These are phyloP conservation scores for Chlamydomonas urium DNA, from an alignment of 139 green algal genomes.

Conservation along the genomic window DNA sequence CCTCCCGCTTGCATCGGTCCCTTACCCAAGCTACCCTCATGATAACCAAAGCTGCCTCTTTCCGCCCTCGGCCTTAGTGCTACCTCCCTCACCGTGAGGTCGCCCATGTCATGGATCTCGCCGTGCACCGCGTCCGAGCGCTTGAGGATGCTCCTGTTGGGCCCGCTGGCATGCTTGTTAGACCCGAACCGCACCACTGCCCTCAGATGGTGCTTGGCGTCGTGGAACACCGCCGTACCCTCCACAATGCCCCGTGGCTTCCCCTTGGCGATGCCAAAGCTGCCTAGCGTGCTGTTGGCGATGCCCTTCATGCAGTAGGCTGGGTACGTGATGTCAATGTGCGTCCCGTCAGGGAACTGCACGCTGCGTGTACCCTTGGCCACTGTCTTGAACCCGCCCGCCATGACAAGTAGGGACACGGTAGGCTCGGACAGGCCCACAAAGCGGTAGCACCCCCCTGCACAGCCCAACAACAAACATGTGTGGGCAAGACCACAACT, in stretches of 20 bases:
- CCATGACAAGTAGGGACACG: constrained; percentile 55
- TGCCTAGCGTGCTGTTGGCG: not conserved
- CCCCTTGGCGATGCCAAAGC: too few species aligned
- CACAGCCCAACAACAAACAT: not conserved
- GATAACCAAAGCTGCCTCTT: not conserved
- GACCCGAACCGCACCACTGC: constrained; percentile 6
- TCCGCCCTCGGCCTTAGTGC: not conserved
- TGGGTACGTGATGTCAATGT: constrained; percentile 64
- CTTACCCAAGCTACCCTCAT: not conserved
- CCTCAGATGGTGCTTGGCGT: constrained; percentile 18
- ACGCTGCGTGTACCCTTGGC: constrained; percentile 61
- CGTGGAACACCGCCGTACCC: constrained; percentile 44
- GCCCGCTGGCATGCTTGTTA: not conserved
- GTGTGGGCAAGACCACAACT: not conserved
- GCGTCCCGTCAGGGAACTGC: constrained; percentile 61
- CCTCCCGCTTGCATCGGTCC: not conserved
- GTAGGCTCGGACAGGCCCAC: constrained; percentile 64
- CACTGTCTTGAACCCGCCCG: constrained; percentile 68
- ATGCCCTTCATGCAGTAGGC: constrained; percentile 52
- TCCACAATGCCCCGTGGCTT: constrained; percentile 48
- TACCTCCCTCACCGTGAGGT: not conserved
- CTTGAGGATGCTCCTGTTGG: constrained; percentile 1
- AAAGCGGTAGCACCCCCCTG: constrained; percentile 54
- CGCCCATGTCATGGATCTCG: not conserved
- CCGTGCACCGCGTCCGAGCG: constrained; percentile 7